These are phyloP conservation scores for Microstroma glucosiphilum DNA, from an alignment of 1,284 basidiomycete genomes.

Conservation along the genomic window DNA sequence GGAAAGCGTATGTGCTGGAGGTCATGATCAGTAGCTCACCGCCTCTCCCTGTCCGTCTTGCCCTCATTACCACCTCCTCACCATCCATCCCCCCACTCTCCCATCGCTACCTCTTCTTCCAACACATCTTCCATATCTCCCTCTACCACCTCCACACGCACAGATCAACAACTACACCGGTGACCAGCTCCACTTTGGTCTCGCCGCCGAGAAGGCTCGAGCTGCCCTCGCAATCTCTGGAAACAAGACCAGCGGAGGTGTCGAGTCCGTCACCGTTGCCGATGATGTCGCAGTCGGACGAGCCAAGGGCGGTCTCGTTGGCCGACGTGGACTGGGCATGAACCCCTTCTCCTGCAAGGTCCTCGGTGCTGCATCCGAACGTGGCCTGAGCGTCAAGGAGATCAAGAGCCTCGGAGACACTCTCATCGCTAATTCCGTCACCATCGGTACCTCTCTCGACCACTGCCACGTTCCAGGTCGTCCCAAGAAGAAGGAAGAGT, in stretches of 20 bases:
- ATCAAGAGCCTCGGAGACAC: constrained; percentile 56
- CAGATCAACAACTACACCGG: constrained; percentile 54
- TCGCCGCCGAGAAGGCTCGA: constrained; percentile 49
- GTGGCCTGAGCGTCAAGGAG: constrained; percentile 35
- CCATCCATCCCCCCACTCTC: no score
- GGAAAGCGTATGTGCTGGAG: no score
- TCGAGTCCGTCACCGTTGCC: constrained; percentile 54
- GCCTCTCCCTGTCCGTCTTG: no score
- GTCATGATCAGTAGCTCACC: no score
- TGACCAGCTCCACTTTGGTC: constrained; percentile 56
- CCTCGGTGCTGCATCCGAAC: constrained; percentile 44
- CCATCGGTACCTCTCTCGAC: constrained; percentile 58
- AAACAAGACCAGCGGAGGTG: constrained; percentile 50
- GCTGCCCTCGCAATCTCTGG: constrained; percentile 37
- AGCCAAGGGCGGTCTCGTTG: constrained; percentile 54
- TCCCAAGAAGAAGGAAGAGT: constrained; percentile 38
- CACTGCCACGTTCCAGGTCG: constrained; percentile 61
- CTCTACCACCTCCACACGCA: no score
- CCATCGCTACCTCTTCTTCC: no score
- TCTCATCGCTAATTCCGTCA: constrained; percentile 56
- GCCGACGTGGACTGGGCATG: constrained; percentile 54
- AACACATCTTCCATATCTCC: no score
- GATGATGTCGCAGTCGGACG: constrained; percentile 56
- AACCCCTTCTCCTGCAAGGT: constrained; percentile 52
- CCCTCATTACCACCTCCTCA: no score